Percentiles rank a stretch among this genome's conserved stretches.
These are phyloP conservation scores for Carex parvula DNA, from an alignment of 176 grass and related monocot genomes.

Conservation along the genomic window DNA sequence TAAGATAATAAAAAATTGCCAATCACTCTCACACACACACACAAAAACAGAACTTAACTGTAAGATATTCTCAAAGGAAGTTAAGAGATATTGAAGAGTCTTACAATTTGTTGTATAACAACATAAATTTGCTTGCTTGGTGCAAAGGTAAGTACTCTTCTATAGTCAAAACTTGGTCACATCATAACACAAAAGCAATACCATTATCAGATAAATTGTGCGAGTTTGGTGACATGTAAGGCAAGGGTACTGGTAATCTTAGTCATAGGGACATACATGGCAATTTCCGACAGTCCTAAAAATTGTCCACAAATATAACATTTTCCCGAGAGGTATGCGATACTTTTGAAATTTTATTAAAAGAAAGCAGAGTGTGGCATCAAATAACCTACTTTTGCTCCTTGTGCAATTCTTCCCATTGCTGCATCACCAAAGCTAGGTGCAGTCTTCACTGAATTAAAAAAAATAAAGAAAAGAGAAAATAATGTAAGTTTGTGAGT, in stretches of 20 bases:
- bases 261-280: not conserved
- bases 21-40: not conserved
- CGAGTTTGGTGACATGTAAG: not conserved
- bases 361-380: not conserved
- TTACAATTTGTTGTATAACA: too few relatives aligned
- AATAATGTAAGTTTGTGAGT: not conserved
- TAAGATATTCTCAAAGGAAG: not conserved
- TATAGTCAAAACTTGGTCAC: not conserved
- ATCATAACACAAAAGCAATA: not conserved
- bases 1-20: not conserved
- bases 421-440: constrained; percentile 71
- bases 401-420: constrained; percentile 80
- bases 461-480: not conserved
- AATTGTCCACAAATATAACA: not conserved
- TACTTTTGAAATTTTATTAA: not conserved
- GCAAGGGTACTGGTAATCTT: not conserved
- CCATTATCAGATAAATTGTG: not conserved
- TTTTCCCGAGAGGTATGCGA: not conserved
- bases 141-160: not conserved
- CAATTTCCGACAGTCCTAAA: not conserved
- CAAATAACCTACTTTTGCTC: constrained; percentile 37
- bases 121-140: not conserved
- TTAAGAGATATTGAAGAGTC: not conserved
- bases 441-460: constrained; percentile 58
- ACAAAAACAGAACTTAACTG: not conserved